A percentile compares a stretch with the other conserved stretches of the same genome.
Evolutionary conservation across 2,329 filamentous ascomycete genomes (phyloP).

Genomic region (Fusarium floridanum): DNA sequence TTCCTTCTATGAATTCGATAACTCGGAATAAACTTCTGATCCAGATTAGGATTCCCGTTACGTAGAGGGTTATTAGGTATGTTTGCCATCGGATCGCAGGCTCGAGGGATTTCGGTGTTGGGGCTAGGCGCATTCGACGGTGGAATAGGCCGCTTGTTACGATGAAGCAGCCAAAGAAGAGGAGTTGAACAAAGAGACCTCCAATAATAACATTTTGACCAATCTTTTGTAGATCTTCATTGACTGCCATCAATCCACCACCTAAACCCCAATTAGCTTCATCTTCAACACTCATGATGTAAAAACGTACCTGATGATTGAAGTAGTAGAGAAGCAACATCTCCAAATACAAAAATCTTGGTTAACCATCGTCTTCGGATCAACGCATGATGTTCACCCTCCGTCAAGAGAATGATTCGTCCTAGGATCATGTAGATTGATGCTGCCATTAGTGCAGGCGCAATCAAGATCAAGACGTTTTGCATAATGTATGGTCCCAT

Average conservation of each 20-base stretch:
- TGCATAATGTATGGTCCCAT: constrained; percentile 57
- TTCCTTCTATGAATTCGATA: constrained; percentile 57
- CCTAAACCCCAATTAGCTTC: constrained; percentile 17
- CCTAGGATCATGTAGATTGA: constrained; percentile 63
- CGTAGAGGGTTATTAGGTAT: constrained; percentile 46
- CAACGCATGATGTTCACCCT: constrained; percentile 56
- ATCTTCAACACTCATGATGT: background rate
- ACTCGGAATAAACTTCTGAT: constrained; percentile 58
- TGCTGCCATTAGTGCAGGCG: constrained; percentile 60
- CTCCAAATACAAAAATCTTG: constrained; percentile 65
- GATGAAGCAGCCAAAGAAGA: constrained; percentile 68
- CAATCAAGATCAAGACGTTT: constrained; percentile 53
- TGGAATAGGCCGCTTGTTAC: constrained; percentile 61
- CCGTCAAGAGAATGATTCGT: constrained; percentile 53
- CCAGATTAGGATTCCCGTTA: constrained; percentile 52
- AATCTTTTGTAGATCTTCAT: constrained; percentile 35
- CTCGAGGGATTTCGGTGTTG: constrained; percentile 21
- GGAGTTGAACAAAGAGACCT: constrained; percentile 66
- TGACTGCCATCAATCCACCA: constrained; percentile 42
- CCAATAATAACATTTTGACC: constrained; percentile 64
- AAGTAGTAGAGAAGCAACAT: constrained; percentile 59
- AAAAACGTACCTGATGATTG: constrained; percentile 40
- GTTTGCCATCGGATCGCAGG: constrained; percentile 49
- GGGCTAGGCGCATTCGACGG: constrained; percentile 36
- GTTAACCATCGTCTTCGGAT: constrained; percentile 60